Conservation (phyloP, 257 asterid genomes). For the Euphrasia confusa region DNA sequence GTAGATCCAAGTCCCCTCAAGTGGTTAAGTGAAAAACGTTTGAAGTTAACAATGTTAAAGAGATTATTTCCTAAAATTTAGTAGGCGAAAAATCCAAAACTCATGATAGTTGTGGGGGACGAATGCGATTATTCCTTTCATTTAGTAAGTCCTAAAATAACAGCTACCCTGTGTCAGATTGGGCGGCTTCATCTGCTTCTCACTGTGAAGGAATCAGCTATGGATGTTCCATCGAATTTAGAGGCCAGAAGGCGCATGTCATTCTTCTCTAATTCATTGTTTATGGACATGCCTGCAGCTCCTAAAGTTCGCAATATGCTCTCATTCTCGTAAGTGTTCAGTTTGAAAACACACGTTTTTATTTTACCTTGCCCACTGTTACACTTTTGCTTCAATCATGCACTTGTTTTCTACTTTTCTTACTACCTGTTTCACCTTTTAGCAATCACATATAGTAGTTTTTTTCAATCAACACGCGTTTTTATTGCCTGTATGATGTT, state of each 20-base stretch:
- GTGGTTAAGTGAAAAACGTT: too few species aligned
- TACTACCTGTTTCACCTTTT: too few species aligned
- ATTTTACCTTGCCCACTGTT: conserved; percentile 8
- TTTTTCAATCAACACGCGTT: too few species aligned
- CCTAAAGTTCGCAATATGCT: conserved; percentile 99
- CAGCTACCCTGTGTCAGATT: conserved; percentile 48
- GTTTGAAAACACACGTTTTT: conserved; percentile 5
- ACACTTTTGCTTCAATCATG: neutral
- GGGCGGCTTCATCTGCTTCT: conserved; percentile 84
- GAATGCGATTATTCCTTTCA: too few species aligned
- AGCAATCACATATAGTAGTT: too few species aligned
- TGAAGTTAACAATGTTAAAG: too few species aligned
- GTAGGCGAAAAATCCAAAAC: too few species aligned
- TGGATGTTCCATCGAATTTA: conserved; percentile 97
- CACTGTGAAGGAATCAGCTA: conserved; percentile 93
- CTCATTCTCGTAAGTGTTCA: conserved; percentile 77
- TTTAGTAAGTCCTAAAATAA: conserved; percentile 6
- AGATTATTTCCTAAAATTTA: neutral
- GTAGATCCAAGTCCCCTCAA: too few species aligned
- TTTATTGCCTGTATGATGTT: too few species aligned
- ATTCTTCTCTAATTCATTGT: conserved; percentile 92
- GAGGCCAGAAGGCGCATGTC: conserved; percentile 97
- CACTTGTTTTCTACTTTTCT: too few species aligned
- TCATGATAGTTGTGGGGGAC: too few species aligned
- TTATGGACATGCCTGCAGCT: conserved; percentile 96